phyloP scores from a whole-genome alignment of 805 yeast species.

The Cyberlindnera samutprakarnensis region DNA sequence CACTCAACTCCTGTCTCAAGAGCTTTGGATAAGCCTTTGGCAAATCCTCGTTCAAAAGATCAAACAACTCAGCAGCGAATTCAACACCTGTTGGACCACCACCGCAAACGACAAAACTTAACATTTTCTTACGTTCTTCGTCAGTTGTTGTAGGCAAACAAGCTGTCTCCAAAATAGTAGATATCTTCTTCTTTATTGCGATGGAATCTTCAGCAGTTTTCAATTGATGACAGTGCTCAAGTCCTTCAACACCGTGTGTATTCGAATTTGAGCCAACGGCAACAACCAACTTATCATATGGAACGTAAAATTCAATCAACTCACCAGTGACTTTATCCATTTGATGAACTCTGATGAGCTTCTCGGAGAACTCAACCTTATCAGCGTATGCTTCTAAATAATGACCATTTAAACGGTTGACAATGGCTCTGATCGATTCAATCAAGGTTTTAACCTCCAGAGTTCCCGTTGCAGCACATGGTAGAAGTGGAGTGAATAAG shows the following conservation, averaged over 20 bases:
- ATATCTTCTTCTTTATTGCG: constrained; percentile 45
- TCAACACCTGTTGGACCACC: constrained; percentile 77
- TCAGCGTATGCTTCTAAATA: constrained; percentile 58
- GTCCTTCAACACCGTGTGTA: constrained; percentile 67
- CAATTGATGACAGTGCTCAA: constrained; percentile 51
- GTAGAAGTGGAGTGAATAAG: constrained; percentile 61
- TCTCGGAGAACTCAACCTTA: constrained; percentile 46
- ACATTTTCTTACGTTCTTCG: constrained; percentile 51
- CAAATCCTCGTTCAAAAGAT: constrained; percentile 58
- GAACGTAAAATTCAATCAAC: constrained; percentile 44
- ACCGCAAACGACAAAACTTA: constrained; percentile 63
- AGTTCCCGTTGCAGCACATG: constrained; percentile 67
- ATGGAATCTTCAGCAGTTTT: constrained; percentile 64
- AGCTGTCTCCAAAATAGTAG: constrained; percentile 50
- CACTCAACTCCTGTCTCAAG: constrained; percentile 54
- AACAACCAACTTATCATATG: constrained; percentile 63
- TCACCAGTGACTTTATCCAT: constrained; percentile 34
- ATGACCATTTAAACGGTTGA: constrained; percentile 47
- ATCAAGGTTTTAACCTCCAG: constrained; percentile 55
- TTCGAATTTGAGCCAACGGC: constrained; percentile 65
- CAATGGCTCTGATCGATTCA: constrained; percentile 56
- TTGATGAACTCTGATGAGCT: constrained; percentile 48
- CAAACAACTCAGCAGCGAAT: constrained; percentile 65
- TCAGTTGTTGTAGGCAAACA: constrained; percentile 58
- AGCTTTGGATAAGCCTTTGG: constrained; percentile 49